Conservation (phyloP, 805 yeast species). For the Kluyveromyces lactis region DNA sequence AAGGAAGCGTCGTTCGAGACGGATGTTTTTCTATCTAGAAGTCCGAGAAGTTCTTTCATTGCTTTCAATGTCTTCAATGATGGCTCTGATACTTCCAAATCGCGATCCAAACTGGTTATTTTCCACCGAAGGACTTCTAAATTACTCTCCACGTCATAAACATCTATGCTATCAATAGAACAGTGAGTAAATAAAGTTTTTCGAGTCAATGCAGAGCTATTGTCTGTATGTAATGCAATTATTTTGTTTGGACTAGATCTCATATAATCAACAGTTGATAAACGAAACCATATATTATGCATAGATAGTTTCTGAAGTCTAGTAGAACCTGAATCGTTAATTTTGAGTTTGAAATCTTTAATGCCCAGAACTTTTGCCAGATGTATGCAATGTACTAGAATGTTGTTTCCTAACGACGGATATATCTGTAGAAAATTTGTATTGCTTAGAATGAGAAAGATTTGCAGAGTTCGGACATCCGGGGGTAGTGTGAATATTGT, state of each 20-base stretch:
- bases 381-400: constrained; percentile 19
- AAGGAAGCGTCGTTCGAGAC: constrained; percentile 10
- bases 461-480: constrained; percentile 22
- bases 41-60: constrained; percentile 16
- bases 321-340: constrained; percentile 17
- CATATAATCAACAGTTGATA: constrained; percentile 21
- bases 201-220: constrained; percentile 22
- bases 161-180: constrained; percentile 18
- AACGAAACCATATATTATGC: constrained; percentile 24
- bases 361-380: constrained; percentile 19
- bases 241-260: constrained; percentile 19
- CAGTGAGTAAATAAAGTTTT: constrained; percentile 17
- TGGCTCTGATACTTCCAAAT: constrained; percentile 17
- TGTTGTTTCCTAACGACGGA: constrained; percentile 10
- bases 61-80: constrained; percentile 25
- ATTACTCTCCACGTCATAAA: constrained; percentile 21
- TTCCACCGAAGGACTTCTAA: constrained; percentile 27
- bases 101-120: constrained; percentile 25
- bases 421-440: constrained; percentile 17
- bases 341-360: constrained; percentile 15
- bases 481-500: constrained; percentile 18
- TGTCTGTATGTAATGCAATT: constrained; percentile 17
- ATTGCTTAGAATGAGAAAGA: constrained; percentile 18
- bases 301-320: constrained; percentile 18
- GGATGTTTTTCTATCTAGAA: constrained; percentile 11